Percentiles rank a stretch among this genome's conserved stretches.
phyloP scores from a whole-genome alignment of 2,329 filamentous ascomycete genomes.

The Penicillium polonicum region DNA sequence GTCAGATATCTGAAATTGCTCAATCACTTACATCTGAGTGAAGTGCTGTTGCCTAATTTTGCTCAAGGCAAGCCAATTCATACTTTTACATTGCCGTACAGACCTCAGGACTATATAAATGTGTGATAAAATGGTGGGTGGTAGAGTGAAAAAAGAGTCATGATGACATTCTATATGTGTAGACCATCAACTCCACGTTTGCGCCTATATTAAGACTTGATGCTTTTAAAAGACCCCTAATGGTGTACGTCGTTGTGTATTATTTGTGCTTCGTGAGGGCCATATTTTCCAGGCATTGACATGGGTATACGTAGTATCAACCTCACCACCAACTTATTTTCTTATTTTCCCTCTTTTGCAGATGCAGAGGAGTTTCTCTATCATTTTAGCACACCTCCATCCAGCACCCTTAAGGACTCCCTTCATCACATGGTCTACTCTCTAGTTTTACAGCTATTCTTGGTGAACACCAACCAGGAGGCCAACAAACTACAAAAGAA shows the following conservation, averaged over 20 bases:
- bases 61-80: background rate
- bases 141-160: too few relatives aligned
- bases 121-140: background rate
- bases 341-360: background rate
- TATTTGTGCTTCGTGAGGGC: background rate
- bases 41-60: background rate
- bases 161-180: background rate
- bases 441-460: background rate
- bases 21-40: background rate
- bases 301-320: background rate
- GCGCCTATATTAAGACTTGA: too few relatives aligned
- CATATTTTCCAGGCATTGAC: background rate
- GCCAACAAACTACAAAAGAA: background rate
- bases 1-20: background rate
- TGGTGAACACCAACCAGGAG: background rate
- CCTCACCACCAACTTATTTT: background rate
- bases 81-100: background rate
- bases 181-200: background rate
- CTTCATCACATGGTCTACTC: background rate
- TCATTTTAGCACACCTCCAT: background rate
- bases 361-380: background rate
- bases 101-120: background rate
- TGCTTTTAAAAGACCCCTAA: background rate
- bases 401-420: background rate
- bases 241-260: background rate